Conservation (phyloP, 805 yeast genomes). For the Candida dendrica region DNA sequence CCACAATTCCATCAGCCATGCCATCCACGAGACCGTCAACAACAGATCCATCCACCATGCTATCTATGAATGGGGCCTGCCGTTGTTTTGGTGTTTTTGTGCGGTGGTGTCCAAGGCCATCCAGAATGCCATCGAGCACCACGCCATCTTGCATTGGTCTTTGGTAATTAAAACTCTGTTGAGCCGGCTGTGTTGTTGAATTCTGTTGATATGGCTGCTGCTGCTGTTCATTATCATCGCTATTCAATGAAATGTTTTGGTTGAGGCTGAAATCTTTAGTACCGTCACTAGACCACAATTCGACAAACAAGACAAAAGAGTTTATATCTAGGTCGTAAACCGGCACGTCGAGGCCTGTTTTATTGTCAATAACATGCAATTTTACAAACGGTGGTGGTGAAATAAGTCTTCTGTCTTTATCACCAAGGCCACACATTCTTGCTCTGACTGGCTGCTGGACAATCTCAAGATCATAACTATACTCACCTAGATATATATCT, state of each 20-base stretch:
- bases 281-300: constrained; percentile 32
- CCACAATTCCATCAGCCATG: neutral
- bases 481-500: neutral
- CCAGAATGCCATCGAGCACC: neutral
- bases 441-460: constrained; percentile 37
- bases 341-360: constrained; percentile 19
- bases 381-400: constrained; percentile 27
- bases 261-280: constrained; percentile 11
- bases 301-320: constrained; percentile 29
- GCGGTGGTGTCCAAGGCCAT: neutral
- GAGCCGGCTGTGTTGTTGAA: neutral
- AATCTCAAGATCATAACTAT: constrained; percentile 22
- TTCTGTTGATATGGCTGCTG: neutral
- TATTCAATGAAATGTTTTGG: constrained; percentile 8
- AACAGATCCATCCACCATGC: neutral
- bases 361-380: constrained; percentile 12
- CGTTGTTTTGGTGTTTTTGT: neutral
- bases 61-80: too few relatives aligned
- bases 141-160: neutral
- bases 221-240: neutral
- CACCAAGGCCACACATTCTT: constrained; percentile 41
- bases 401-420: constrained; percentile 27
- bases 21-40: neutral
- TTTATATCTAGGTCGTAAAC: constrained; percentile 25
- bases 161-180: neutral